Base-by-base conservation (phyloP, 2,329 filamentous ascomycete genomes). In the Sarocladiaceae sp. region DNA sequence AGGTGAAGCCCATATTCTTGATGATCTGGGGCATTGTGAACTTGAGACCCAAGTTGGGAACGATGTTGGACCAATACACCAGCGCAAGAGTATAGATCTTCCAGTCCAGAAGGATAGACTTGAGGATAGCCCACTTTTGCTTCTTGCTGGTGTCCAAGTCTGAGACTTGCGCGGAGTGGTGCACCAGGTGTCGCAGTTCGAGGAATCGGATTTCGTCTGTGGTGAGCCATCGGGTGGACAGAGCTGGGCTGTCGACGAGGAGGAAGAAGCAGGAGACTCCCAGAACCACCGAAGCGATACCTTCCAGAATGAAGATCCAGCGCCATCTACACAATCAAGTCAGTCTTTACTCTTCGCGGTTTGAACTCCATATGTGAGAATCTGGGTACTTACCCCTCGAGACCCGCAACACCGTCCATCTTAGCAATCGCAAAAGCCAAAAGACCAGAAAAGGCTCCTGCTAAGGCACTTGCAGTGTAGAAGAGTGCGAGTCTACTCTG, bases 1-100 rank as follows among this genome's bases (percentile, higher is more conserved):
- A 72, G 5, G 65, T 72, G 59, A 80, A 83, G 13, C 79, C 79
- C 1, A 82, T 70, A 17, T 73, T 61, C 61, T 37, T 35, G 31
- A 48, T 54, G 29, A 54, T 50, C 23, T 47, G 37, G 6, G 52
- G 48, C 35, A 51, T 20, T 8, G 13, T 51, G 36, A 51, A 51
- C 35, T 51, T 51, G 2, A 40, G 4, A 12, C 33, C 49, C 11
- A n/a, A 39, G 23, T 48, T 40, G 35, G 31, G 33, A 8, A 40
- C 22, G 11, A 35, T 8, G 49, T 51, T 39, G 23, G 33, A 20
- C 49, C 49, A 20, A 5, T 26, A 40, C 17, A 28, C 37, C n/a
- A 40, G n/a, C 17, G 42, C 20, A 6, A 28, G 18, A 15, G 26
- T 20, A 15, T 28, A 48, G 25, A 48, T 6, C 23, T 28, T 18